A percentile compares a stretch with the other conserved stretches of the same genome.
These are phyloP conservation scores for Penicillium sp. DNA, from an alignment of 2,329 filamentous ascomycete genomes.

Conservation along the genomic window DNA sequence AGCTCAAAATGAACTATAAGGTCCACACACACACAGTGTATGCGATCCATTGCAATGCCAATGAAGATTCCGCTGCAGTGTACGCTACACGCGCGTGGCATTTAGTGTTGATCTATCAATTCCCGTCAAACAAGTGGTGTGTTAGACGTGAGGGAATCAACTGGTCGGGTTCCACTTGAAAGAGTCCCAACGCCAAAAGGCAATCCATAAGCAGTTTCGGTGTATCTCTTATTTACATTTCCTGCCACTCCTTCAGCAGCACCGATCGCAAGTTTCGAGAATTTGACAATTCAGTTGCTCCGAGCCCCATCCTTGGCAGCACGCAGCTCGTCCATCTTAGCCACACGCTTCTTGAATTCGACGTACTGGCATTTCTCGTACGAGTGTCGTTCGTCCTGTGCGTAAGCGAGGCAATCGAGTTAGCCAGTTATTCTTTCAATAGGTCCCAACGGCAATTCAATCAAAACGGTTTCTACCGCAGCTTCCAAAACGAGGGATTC, in stretches of 20 bases:
- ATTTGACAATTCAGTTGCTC: slow-evolving; percentile 66
- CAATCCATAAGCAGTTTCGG: slow-evolving; percentile 38
- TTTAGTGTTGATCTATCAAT: background rate
- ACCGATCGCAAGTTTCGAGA: slow-evolving; percentile 26
- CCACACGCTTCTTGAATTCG: slow-evolving; percentile 97
- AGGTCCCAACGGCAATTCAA: background rate
- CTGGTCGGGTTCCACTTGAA: slow-evolving; percentile 13
- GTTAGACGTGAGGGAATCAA: background rate
- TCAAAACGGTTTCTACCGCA: background rate
- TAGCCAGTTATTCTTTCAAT: background rate
- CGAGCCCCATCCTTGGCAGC: slow-evolving; percentile 79
- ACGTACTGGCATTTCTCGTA: slow-evolving; percentile 99
- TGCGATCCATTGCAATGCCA: background rate
- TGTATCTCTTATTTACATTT: slow-evolving; percentile 44
- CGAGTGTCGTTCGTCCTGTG: slow-evolving; percentile 87
- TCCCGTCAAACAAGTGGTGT: background rate
- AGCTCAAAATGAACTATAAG: background rate
- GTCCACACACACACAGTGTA: background rate
- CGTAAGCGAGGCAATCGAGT: slow-evolving; percentile 7
- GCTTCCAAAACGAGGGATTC: slow-evolving; percentile 14
- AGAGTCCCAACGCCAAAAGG: slow-evolving; percentile 37
- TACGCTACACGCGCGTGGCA: background rate
- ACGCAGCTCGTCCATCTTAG: slow-evolving; percentile 96
- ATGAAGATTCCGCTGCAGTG: background rate
- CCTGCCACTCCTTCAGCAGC: slow-evolving; percentile 30